Base-by-base conservation (phyloP, 1,284 basidiomycete genomes). In the Stygiomarasmius scandens region DNA sequence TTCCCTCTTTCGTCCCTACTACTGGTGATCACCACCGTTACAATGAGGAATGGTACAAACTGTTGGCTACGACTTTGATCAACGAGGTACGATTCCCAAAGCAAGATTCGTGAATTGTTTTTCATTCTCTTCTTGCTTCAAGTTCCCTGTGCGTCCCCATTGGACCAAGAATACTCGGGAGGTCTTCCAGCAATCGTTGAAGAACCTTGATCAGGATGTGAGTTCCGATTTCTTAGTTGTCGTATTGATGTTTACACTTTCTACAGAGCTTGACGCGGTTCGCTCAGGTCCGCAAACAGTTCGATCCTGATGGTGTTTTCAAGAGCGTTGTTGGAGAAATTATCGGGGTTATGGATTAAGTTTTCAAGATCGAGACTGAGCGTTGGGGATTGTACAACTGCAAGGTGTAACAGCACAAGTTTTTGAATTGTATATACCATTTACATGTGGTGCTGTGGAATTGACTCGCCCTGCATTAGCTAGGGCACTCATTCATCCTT, bases 81-180 rank as follows among this genome's bases (percentile, higher is more conserved):
- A 64, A 72, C 52, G 72, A 74, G 67, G 63, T 59, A 45, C 16
- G 49, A 43, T 47, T 16, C n/a, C n/a, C n/a, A n/a, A n/a, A n/a
- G n/a, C n/a, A n/a, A n/a, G n/a, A n/a, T n/a, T n/a, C n/a, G n/a
- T 54, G 25, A 32, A 8, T 34, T 16, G 19, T 34, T 47, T 23
- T 19, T 29, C 44, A 9, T 52, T 50, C 20, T 47, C 29, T 24
- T 46, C 12, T 32, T 32, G 29, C 12, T 32, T 32, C 29, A 32
- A 71, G 72, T 73, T 74, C 62, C 72, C 71, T 44, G 67, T 69
- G 34, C 63, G 72, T 23, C 71, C 71, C 5, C 71, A 74, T 58
- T 74, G 71, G 71, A 73, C 72, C 3, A 74, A 74, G 61, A 71
- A 69, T 60, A 72, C 69, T 14, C 66, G 71, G 10, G 56, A 59